Conservation (phyloP, 352 stramenopile genomes). For the Globisporangium ultimum region DNA sequence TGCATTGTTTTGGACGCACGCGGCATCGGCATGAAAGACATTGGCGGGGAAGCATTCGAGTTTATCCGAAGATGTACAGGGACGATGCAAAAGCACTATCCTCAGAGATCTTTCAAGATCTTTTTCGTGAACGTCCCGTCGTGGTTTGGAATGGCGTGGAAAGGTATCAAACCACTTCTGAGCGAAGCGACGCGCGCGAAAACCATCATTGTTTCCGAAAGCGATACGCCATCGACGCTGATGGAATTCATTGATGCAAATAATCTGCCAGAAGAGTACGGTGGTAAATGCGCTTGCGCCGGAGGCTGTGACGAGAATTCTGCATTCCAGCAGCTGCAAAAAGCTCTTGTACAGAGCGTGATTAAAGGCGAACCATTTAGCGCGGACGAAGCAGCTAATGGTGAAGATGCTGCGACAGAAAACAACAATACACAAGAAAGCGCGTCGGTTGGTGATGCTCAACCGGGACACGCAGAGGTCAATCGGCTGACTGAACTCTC, state of each 20-base stretch:
- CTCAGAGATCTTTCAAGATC: constrained; percentile 88
- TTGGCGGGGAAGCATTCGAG: constrained; percentile 73
- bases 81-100: constrained; percentile 87
- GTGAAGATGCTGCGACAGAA: neutral
- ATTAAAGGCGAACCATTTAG: constrained; percentile 46
- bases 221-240: constrained; percentile 44
- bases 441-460: neutral
- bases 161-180: constrained; percentile 83
- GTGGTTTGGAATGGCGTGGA: constrained; percentile 91
- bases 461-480: constrained; percentile 3
- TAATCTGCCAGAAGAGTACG: constrained; percentile 68
- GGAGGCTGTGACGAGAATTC: constrained; percentile 72
- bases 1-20: constrained; percentile 71
- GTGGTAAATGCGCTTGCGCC: constrained; percentile 52
- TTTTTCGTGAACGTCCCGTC: constrained; percentile 90
- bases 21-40: constrained; percentile 72
- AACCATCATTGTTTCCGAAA: constrained; percentile 81
- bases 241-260: constrained; percentile 63
- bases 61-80: constrained; percentile 80
- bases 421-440: constrained; percentile 6
- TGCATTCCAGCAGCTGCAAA: constrained; percentile 57
- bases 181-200: constrained; percentile 87
- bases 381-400: constrained; percentile 19
- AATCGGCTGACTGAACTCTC: constrained; percentile 15
- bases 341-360: constrained; percentile 50